Percentiles rank a stretch among this genome's conserved stretches.
phyloP scores from a whole-genome alignment of 179 eudicot genomes.

The Amaranthus tricolor region DNA sequence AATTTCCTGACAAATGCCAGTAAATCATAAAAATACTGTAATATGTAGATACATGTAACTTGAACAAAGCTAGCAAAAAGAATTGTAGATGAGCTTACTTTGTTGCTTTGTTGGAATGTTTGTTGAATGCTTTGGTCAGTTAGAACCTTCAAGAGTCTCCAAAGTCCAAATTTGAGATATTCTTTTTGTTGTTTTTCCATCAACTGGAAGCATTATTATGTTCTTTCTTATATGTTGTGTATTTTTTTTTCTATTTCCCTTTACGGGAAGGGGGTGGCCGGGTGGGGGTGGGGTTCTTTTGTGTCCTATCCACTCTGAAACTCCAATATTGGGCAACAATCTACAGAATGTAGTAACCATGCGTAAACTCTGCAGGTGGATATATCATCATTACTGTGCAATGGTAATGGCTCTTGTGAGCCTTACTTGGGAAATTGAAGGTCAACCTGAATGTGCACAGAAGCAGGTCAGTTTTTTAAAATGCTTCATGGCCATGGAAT shows the following conservation, averaged over 20 bases:
- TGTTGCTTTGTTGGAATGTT: too few relatives aligned
- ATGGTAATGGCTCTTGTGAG: conserved; percentile 96
- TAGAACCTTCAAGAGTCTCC: background rate
- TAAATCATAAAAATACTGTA: too few relatives aligned
- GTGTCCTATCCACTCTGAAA: background rate
- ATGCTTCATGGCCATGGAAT: background rate
- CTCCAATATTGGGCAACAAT: background rate
- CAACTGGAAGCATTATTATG: background rate
- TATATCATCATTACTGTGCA: conserved; percentile 94
- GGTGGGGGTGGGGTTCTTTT: background rate
- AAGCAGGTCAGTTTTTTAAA: conserved; percentile 66
- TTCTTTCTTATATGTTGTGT: background rate
- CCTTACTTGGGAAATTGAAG: conserved; percentile 96
- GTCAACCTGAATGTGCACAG: conserved; percentile 72
- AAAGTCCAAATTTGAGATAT: background rate
- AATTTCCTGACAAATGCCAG: too few relatives aligned
- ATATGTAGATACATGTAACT: too few relatives aligned
- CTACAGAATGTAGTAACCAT: background rate
- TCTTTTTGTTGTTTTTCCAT: background rate
- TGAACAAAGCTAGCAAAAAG: too few relatives aligned
- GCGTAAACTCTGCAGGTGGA: conserved; percentile 62
- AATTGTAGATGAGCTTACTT: too few relatives aligned
- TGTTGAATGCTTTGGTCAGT: too few relatives aligned
- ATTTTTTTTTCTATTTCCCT: background rate
- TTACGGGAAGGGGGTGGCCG: too few relatives aligned